phyloP scores from a whole-genome alignment of 2,329 filamentous ascomycete genomes.

The Seiridium unicorne region DNA sequence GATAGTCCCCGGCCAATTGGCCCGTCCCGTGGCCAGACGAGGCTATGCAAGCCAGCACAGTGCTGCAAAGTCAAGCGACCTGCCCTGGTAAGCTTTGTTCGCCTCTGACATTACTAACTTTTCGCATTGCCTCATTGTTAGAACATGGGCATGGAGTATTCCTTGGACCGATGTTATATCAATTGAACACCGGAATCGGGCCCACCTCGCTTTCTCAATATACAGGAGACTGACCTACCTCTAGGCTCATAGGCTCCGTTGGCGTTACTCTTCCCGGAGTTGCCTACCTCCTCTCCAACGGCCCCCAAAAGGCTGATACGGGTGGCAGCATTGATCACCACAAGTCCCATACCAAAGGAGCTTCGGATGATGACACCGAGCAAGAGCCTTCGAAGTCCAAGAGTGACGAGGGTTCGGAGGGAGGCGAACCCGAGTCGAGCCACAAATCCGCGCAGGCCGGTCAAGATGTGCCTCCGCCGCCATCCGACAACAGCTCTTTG shows the following conservation, averaged over 20 bases:
- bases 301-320: slow-evolving; percentile 6
- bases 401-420: not conserved
- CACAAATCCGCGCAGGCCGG: slow-evolving; percentile 13
- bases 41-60: slow-evolving; percentile 13
- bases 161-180: too few species aligned
- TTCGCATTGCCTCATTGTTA: not conserved
- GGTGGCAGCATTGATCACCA: not conserved
- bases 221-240: not conserved
- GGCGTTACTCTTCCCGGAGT: slow-evolving; percentile 17
- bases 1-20: slow-evolving; percentile 1
- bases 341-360: too few species aligned
- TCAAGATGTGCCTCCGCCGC: slow-evolving; percentile 12
- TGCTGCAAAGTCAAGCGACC: slow-evolving; percentile 19
- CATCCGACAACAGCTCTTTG: slow-evolving; percentile 15
- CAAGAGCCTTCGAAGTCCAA: not conserved
- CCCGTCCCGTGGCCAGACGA: slow-evolving; percentile 11
- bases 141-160: not conserved
- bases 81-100: slow-evolving; percentile 24
- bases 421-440: not conserved
- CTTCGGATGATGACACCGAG: not conserved
- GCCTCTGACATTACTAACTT: not conserved
- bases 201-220: not conserved
- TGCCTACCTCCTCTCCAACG: slow-evolving; percentile 15
- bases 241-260: slow-evolving; percentile 21
- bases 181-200: too few species aligned